Evolutionary conservation across 164 flowering plant species (phyloP).

Genomic region (Berberis vulgaris): DNA sequence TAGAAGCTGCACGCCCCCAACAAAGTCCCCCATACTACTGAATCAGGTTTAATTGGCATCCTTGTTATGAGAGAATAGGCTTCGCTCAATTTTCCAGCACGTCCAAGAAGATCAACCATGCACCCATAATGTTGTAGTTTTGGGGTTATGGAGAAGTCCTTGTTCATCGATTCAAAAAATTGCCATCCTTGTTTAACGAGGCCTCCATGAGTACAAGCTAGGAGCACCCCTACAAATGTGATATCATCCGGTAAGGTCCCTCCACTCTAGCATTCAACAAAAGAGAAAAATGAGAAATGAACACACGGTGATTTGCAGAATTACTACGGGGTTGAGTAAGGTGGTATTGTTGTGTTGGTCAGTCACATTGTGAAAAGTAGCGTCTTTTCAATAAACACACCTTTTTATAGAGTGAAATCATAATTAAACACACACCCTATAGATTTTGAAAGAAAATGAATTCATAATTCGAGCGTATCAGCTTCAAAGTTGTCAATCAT

Average conservation of each 20-base stretch:
- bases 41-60: constrained; percentile 84
- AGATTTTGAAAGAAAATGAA: no score
- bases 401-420: no score
- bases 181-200: constrained; percentile 39
- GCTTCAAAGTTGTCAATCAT: no score
- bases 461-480: no score
- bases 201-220: constrained; percentile 83
- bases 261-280: constrained; percentile 6
- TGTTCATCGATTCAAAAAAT: constrained; percentile 48
- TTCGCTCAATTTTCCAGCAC: constrained; percentile 54
- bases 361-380: no score
- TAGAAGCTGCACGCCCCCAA: constrained; percentile 78
- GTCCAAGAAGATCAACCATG: constrained; percentile 83
- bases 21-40: constrained; percentile 75
- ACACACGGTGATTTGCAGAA: no score
- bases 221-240: constrained; percentile 68
- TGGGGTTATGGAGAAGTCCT: constrained; percentile 31
- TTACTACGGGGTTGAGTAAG: no score
- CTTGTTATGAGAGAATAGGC: constrained; percentile 49
- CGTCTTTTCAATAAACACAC: no score
- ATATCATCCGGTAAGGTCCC: constrained; percentile 62
- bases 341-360: no score
- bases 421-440: no score
- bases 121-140: constrained; percentile 80
- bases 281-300: background rate